Base-by-base conservation (phyloP, 164 flowering plant genomes). In the Vitis rupestris region DNA sequence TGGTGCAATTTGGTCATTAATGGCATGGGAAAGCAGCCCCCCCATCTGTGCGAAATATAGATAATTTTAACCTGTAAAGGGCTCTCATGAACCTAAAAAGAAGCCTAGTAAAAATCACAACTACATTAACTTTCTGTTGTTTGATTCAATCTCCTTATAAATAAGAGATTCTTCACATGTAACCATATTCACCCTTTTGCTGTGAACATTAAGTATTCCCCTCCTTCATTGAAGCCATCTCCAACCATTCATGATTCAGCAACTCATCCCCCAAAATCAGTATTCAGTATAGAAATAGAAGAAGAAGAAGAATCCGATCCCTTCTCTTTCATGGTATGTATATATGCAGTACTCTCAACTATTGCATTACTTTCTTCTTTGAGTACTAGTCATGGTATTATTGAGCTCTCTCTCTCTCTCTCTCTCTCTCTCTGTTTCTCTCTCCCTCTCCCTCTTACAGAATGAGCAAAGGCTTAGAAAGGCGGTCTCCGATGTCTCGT, bases 391-490 rank as follows among this genome's bases (percentile, higher is more conserved):
- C 3, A 17, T 14, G 23, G 7, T 19, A 57, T 3, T n/a, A 19
- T 12, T 53, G 13, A 23, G 27, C 9, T 47, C 15, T 17, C n/a
- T 62, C 63, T 19, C 17, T 64, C 15, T 14, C 23, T 23, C 9
- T 19, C 2, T 11, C 5, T 54, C 63, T 19, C 10, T 54, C 63
- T 3, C 17, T n/a, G n/a, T n/a, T n/a, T 64, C 10, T 37, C 23
- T 16, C 9, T 47, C 15, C 11, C n/a, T 37, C 63, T 19, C 17
- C 58, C 15, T 37, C 10, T 16, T 15, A 8, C 79, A 81, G 84
- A 69, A 66, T 52, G 76, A 74, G n/a, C 75, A 74, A 52, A 64
- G 72, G 53, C 70, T 85, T 23, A 61, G 79, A 64, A 88, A 83
- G 75, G 71, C 65, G 8, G 56, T 66, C 9, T 82, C 86, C 1